Conservation (phyloP, 1,139 yeast genomes). For the Protomyces pachydermus region DNA sequence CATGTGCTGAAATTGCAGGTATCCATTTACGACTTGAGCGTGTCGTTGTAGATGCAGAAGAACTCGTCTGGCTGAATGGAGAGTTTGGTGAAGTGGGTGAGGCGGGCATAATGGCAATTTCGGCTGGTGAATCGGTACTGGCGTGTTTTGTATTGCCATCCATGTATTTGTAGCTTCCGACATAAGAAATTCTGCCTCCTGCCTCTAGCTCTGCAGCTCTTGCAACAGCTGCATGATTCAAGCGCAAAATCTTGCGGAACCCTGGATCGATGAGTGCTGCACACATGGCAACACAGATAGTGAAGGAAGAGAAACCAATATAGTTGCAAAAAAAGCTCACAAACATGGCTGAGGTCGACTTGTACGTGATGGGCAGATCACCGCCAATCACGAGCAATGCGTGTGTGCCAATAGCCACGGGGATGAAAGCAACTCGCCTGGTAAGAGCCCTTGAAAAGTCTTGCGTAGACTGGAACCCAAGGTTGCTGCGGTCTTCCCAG, state of each 20-base stretch:
- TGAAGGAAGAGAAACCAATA: constrained; percentile 11
- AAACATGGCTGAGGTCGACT: not conserved
- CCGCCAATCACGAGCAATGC: constrained; percentile 13
- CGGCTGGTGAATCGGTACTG: no score
- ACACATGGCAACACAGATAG: not conserved
- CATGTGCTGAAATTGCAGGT: no score
- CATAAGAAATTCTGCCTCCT: no score
- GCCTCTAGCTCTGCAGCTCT: no score
- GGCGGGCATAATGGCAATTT: no score
- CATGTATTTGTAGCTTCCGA: no score
- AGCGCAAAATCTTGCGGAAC: not conserved
- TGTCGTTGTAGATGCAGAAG: no score
- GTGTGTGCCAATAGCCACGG: constrained; percentile 1
- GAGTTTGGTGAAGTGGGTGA: no score
- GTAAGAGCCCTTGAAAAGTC: not conserved
- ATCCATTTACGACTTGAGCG: no score
- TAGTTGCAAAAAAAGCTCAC: constrained; percentile 4
- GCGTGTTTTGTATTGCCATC: no score
- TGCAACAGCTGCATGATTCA: not conserved
- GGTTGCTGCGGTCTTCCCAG: not conserved
- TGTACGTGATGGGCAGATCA: constrained; percentile 6
- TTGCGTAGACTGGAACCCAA: not conserved
- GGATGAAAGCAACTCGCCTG: constrained; percentile 7
- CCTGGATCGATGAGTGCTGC: constrained; percentile 13
- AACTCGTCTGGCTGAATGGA: no score